Conservation (phyloP, 2,329 filamentous ascomycete species). For the Fusarium pseudograminearum region DNA sequence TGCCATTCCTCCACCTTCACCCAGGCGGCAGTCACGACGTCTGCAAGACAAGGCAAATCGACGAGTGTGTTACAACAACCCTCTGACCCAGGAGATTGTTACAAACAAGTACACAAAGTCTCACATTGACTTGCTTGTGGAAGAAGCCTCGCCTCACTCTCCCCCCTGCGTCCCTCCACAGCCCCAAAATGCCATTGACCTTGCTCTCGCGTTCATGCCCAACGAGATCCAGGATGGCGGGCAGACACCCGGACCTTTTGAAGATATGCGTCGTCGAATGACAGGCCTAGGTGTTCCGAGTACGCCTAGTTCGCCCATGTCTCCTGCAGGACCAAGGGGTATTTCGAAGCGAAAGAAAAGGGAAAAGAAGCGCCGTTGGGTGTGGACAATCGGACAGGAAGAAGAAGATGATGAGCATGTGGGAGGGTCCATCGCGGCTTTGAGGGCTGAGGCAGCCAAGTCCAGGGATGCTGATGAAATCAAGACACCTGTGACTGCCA, state of each 20-base stretch:
- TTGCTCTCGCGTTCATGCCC: constrained; percentile 63
- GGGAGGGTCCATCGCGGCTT: constrained; percentile 58
- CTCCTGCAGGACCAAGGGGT: constrained; percentile 57
- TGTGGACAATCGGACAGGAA: constrained; percentile 73
- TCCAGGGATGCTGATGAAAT: constrained; percentile 30
- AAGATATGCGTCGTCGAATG: constrained; percentile 71
- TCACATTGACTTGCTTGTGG: constrained; percentile 71
- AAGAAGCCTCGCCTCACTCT: constrained; percentile 66
- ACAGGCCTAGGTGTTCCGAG: constrained; percentile 55
- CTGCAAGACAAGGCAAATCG: constrained; percentile 66
- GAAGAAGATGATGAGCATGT: constrained; percentile 61
- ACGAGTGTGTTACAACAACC: constrained; percentile 72
- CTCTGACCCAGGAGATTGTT: constrained; percentile 72
- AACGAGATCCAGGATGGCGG: constrained; percentile 71
- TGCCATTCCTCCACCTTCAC: constrained; percentile 64
- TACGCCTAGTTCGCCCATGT: constrained; percentile 55
- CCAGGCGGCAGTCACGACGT: constrained; percentile 65
- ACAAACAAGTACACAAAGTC: constrained; percentile 72
- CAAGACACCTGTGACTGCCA: constrained; percentile 43
- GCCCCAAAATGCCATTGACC: constrained; percentile 60
- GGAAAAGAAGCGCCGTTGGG: constrained; percentile 74
- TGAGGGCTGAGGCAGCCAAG: constrained; percentile 51
- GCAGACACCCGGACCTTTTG: constrained; percentile 72
- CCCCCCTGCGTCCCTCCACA: constrained; percentile 50
- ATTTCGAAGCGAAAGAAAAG: constrained; percentile 65